These are phyloP conservation scores for Geranomyces michiganensis DNA, from an alignment of 192 early-diverging fungal species.

Conservation along the genomic window DNA sequence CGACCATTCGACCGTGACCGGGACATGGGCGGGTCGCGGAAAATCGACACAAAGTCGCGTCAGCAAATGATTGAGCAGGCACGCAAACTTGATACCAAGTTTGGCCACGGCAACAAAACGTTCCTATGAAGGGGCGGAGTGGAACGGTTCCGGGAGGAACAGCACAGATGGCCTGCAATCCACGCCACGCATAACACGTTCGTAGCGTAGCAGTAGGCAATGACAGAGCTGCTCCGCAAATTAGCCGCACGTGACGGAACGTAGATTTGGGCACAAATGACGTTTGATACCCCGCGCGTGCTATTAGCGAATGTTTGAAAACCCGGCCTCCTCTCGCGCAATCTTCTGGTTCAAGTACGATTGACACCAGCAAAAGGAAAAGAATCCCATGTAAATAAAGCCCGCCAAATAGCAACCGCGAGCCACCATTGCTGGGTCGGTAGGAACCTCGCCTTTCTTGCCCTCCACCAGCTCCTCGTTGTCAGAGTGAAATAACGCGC, in stretches of 20 bases:
- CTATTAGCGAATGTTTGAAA: slow-evolving; percentile 23
- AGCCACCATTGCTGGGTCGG: slow-evolving; percentile 27
- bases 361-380: slow-evolving; percentile 36
- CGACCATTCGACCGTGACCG: slow-evolving; percentile 60
- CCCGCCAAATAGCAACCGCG: slow-evolving; percentile 34
- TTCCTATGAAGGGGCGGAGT: slow-evolving; percentile 42
- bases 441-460: slow-evolving; percentile 21
- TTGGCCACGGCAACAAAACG: slow-evolving; percentile 52
- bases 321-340: slow-evolving; percentile 19
- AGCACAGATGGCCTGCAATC: too few species aligned
- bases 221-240: too few species aligned
- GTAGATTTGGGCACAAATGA: too few species aligned
- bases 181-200: too few species aligned
- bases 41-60: slow-evolving; percentile 49
- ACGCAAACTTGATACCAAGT: slow-evolving; percentile 49
- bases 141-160: too few species aligned
- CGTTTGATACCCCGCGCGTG: too few species aligned
- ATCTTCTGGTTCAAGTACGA: slow-evolving; percentile 14
- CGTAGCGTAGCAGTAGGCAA: too few species aligned
- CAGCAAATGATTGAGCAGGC: slow-evolving; percentile 51
- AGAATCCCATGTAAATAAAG: slow-evolving; percentile 38
- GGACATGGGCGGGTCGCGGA: slow-evolving; percentile 55
- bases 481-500: slow-evolving; percentile 24
- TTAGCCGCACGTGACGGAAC: too few species aligned
- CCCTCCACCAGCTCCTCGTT: slow-evolving; percentile 28